Base-by-base conservation (phyloP, 2,329 filamentous ascomycete genomes). In the Boeremia lycopersici region DNA sequence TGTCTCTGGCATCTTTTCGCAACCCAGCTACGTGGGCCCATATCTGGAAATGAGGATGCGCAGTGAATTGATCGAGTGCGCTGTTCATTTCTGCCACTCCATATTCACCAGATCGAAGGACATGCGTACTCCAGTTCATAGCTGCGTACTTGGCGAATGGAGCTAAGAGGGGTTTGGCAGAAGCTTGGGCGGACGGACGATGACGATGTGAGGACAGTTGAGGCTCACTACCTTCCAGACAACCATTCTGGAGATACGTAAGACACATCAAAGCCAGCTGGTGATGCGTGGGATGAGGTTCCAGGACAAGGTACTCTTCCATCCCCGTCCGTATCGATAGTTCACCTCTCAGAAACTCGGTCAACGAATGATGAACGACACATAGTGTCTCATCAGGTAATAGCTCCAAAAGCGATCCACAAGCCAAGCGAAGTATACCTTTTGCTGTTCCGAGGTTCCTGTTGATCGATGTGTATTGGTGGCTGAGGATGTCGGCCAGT, bases 61-160 rank as follows among this genome's bases (percentile, higher is more conserved):
- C 9, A 3, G 23, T 17, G 30, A 45, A 45, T 12, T 35, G 4
- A 11, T 26, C 30, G 5, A 45, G 23, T 12, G n/a, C 17, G 4
- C 6, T 17, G 23, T 45, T 45, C 7, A 34, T 31, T 10, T 45
- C 11, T 5, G 30, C 19, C 29, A 34, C 12, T 5, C 42, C 42
- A 6, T 28, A 15, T 66, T 57, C 26, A 81, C 79, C 52, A 81
- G 80, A 0, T 53, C 45, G 29, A 79, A 72, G 1, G 81, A 74
- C 3, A 66, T 47, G 6, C 50, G 52, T 29, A 71, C 67, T 78
- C 67, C 8, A 82, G 69, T 2, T 74, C 66, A 25, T 10, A 41
- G 38, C 38, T 28, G 38, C 38, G 13, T 41, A 41, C 23, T 19
- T 29, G 11, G 38, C 15, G 12, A 41, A 41, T 2, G 38, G 25